Evolutionary conservation across 225 moss, liverwort and hornwort species (phyloP).

Genomic region (Marchantia polymorpha): DNA sequence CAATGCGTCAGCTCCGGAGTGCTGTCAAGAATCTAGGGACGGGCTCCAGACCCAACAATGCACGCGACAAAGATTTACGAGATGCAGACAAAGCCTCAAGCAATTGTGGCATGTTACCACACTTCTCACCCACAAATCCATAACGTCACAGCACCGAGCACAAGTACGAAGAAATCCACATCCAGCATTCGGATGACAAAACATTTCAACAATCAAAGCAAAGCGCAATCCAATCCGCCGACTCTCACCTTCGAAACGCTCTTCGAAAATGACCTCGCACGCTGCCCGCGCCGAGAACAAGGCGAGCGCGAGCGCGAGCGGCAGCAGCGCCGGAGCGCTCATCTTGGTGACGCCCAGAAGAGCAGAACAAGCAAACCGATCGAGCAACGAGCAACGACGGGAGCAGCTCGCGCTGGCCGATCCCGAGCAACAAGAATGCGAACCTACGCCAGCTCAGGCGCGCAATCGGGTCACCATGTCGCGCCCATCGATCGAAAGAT

Average conservation of each 20-base stretch:
- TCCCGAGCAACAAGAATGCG: too few species aligned
- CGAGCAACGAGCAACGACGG: not conserved
- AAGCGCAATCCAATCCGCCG: not conserved
- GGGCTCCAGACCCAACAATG: too few species aligned
- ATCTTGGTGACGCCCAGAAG: constrained; percentile 18
- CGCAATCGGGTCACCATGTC: too few species aligned
- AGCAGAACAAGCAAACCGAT: not conserved
- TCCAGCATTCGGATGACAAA: not conserved
- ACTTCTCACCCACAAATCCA: not conserved
- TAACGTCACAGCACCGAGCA: not conserved
- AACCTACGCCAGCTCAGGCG: too few species aligned
- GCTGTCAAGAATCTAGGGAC: too few species aligned
- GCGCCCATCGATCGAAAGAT: too few species aligned
- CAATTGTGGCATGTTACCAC: not conserved
- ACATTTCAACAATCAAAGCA: not conserved
- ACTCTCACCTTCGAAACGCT: constrained; percentile 47
- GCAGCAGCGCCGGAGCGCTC: constrained; percentile 32
- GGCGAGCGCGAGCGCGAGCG: not conserved
- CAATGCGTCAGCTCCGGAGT: too few species aligned
- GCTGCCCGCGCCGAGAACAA: constrained; percentile 17
- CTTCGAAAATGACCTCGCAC: constrained; percentile 55
- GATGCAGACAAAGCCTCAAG: not conserved
- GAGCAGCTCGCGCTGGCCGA: not conserved
- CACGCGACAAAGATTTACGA: too few species aligned
- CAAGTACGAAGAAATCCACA: too few species aligned